Conservation (phyloP, 2,329 filamentous ascomycete genomes). For the Ceratocystis destructans region DNA sequence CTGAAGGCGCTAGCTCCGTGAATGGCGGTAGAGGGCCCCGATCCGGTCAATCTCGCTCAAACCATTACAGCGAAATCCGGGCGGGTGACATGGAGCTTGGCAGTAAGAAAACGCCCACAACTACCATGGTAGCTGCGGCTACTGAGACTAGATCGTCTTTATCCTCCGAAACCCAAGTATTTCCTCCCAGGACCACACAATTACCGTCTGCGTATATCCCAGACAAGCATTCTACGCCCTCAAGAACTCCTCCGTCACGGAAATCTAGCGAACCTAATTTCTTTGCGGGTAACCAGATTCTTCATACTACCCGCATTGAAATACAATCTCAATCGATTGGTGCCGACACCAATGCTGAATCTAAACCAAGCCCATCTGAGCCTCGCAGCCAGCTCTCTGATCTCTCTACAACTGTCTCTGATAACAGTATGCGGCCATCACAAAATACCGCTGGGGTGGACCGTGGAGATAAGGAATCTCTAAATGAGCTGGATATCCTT, state of each 20-base stretch:
- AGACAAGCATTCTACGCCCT: neutral
- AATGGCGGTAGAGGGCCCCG: conserved; percentile 19
- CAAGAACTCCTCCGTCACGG: neutral
- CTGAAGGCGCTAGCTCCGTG: conserved; percentile 12
- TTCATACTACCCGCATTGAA: conserved; percentile 14
- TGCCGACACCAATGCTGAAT: neutral
- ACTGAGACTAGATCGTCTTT: conserved; percentile 13
- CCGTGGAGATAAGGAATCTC: conserved; percentile 4
- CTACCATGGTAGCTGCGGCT: conserved; percentile 13
- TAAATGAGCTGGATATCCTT: conserved; percentile 8
- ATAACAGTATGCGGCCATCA: neutral
- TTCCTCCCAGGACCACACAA: neutral
- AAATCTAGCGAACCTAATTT: neutral
- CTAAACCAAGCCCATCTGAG: neutral
- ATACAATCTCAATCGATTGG: conserved; percentile 10
- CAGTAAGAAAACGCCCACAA: conserved; percentile 12
- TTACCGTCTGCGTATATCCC: neutral
- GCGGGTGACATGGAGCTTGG: conserved; percentile 15
- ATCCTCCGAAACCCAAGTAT: conserved; percentile 15
- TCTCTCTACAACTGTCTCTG: neutral
- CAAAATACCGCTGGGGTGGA: neutral
- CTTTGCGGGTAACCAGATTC: conserved; percentile 7
- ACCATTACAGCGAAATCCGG: conserved; percentile 15
- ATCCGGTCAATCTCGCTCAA: conserved; percentile 24
- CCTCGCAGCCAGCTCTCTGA: neutral